A percentile compares a stretch with the other conserved stretches of the same genome.
These are phyloP conservation scores for Fusarium tanahbumbuense DNA, from an alignment of 2,329 filamentous ascomycete genomes.

Conservation along the genomic window DNA sequence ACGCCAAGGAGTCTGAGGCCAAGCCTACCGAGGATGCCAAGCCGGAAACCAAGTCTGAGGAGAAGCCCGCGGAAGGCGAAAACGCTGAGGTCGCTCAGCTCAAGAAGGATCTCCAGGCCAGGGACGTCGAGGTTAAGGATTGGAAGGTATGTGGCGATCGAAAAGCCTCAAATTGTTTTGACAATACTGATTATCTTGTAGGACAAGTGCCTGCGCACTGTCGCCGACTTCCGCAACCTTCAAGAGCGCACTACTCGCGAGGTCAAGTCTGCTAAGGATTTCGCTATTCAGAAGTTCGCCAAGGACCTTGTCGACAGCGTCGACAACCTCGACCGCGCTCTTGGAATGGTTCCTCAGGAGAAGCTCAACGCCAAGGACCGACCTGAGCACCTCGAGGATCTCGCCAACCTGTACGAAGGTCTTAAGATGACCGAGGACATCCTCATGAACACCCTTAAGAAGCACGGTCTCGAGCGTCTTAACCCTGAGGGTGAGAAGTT, in stretches of 20 bases:
- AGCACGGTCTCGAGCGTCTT: conserved; percentile 93
- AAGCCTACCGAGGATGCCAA: conserved; percentile 48
- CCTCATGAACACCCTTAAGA: conserved; percentile 87
- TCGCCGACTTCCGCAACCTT: conserved; percentile 98
- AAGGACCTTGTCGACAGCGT: conserved; percentile 94
- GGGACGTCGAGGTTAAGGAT: conserved; percentile 70
- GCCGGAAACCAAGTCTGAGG: conserved; percentile 44
- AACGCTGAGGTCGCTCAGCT: conserved; percentile 56
- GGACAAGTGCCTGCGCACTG: conserved; percentile 94
- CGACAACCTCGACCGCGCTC: conserved; percentile 96
- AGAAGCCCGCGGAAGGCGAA: conserved; percentile 47
- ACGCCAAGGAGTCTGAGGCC: conserved; percentile 54
- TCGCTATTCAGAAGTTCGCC: conserved; percentile 95
- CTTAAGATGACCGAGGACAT: conserved; percentile 95
- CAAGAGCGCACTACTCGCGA: conserved; percentile 95
- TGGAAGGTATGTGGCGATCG: conserved; percentile 76
- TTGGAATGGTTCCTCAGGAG: conserved; percentile 79
- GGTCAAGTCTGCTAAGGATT: conserved; percentile 86
- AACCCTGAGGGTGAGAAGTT: conserved; percentile 88
- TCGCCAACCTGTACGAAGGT: conserved; percentile 84
- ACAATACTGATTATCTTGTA: conserved; percentile 53
- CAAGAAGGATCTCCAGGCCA: conserved; percentile 65
- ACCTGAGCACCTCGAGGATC: conserved; percentile 72
- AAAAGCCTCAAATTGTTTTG: background rate
- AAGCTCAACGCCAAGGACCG: conserved; percentile 70